phyloP scores from a whole-genome alignment of 2,329 filamentous ascomycete species.

The Phaeosphaeria sp. region DNA sequence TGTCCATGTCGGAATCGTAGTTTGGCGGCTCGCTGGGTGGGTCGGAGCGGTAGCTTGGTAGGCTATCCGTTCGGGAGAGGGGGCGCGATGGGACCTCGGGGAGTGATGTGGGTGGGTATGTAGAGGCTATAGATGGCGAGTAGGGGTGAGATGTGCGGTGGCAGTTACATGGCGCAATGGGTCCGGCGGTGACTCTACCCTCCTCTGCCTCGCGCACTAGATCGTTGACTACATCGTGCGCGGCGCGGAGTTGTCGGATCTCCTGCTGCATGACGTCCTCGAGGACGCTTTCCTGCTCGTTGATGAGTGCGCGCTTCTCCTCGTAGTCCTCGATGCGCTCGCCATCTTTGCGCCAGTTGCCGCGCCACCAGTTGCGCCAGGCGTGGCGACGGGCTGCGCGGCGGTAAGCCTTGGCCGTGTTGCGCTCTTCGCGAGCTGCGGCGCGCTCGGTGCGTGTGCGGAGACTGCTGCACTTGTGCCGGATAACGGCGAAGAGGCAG shows the following conservation, averaged over 20 bases:
- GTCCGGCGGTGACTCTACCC: conserved; percentile 27
- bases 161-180: conserved; percentile 20
- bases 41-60: conserved; percentile 55
- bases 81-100: conserved; percentile 42
- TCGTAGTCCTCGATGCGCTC: conserved; percentile 53
- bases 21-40: conserved; percentile 47
- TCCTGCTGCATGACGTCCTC: conserved; percentile 53
- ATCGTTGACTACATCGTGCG: conserved; percentile 60
- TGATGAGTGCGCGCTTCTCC: conserved; percentile 58
- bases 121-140: conserved; percentile 39
- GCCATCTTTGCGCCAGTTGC: conserved; percentile 39
- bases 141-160: conserved; percentile 22
- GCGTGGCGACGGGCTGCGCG: conserved; percentile 60
- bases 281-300: conserved; percentile 54
- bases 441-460: conserved; percentile 60
- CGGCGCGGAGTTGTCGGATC: conserved; percentile 59
- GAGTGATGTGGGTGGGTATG: conserved; percentile 36
- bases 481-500: conserved; percentile 53
- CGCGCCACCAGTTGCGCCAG: conserved; percentile 59
- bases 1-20: conserved; percentile 51
- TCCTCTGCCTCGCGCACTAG: conserved; percentile 51
- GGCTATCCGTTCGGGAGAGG: conserved; percentile 46
- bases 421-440: conserved; percentile 61
- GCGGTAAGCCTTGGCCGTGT: conserved; percentile 59
- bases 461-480: conserved; percentile 56